Percentiles rank a stretch among this genome's conserved stretches.
phyloP scores from a whole-genome alignment of 2,329 filamentous ascomycete species.

The Catunica adiposa region DNA sequence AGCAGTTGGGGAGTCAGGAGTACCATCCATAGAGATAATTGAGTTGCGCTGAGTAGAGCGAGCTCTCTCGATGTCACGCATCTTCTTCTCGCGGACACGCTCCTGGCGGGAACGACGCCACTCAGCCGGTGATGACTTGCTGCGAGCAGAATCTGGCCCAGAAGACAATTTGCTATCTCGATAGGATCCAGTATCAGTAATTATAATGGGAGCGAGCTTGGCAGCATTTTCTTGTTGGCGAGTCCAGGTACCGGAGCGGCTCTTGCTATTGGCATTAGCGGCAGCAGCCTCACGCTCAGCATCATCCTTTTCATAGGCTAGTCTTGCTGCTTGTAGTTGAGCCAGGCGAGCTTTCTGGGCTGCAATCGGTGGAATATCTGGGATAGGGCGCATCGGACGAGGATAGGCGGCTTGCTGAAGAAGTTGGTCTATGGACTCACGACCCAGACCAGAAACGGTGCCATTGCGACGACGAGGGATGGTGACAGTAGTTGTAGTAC shows the following conservation, averaged over 20 bases:
- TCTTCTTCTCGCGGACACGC: conserved; percentile 25
- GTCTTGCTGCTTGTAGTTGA: conserved; percentile 9
- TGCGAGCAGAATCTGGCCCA: background rate
- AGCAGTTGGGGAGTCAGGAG: conserved; percentile 2
- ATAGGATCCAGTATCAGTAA: background rate
- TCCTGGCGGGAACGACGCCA: conserved; percentile 17
- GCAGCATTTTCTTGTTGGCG: conserved; percentile 12
- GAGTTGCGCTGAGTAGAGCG: conserved; percentile 17
- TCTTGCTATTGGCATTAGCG: conserved; percentile 1
- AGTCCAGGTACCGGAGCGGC: background rate
- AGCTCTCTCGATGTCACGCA: conserved; percentile 25
- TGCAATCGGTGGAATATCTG: conserved; percentile 13
- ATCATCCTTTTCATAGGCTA: conserved; percentile 6
- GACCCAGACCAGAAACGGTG: conserved; percentile 5
- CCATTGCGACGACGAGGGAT: conserved; percentile 9
- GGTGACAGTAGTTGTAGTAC: conserved; percentile 8
- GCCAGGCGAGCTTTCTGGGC: conserved; percentile 12
- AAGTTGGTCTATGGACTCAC: conserved; percentile 10
- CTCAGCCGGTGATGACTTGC: conserved; percentile 7
- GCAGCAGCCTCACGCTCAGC: conserved; percentile 3
- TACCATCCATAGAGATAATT: conserved; percentile 1
- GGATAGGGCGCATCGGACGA: conserved; percentile 7
- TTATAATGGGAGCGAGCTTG: conserved; percentile 10
- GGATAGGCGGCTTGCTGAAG: conserved; percentile 7
- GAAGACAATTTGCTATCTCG: conserved; percentile 8